Evolutionary conservation across 2,329 filamentous ascomycete species (phyloP).

Genomic region (Aspergillus vadensis): DNA sequence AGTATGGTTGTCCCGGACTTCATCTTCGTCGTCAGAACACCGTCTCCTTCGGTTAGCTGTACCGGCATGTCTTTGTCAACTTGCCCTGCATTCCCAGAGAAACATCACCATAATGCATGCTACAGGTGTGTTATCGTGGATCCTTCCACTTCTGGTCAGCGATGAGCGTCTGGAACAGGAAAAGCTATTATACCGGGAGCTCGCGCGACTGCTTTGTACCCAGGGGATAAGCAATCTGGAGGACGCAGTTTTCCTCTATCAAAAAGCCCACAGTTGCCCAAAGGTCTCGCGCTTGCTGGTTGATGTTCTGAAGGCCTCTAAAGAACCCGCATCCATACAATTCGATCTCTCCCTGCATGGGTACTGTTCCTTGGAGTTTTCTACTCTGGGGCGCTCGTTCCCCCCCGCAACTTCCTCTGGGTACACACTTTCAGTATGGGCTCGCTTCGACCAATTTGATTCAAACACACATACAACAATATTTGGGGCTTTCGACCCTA

Average conservation of each 20-base stretch:
- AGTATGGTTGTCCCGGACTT: constrained; percentile 62
- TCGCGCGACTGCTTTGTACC: constrained; percentile 69
- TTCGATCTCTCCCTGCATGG: constrained; percentile 90
- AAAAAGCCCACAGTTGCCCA: constrained; percentile 55
- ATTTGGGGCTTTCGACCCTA: constrained; percentile 90
- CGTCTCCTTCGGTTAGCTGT: constrained; percentile 56
- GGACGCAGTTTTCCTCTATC: constrained; percentile 76
- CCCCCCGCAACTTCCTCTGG: constrained; percentile 77
- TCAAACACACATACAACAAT: constrained; percentile 84
- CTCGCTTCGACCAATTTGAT: constrained; percentile 86
- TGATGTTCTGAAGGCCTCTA: constrained; percentile 71
- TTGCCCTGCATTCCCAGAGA: constrained; percentile 64
- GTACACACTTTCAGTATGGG: constrained; percentile 89
- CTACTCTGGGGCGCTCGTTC: constrained; percentile 81
- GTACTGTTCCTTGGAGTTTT: constrained; percentile 85
- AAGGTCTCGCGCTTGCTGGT: constrained; percentile 69
- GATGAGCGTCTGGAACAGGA: constrained; percentile 59
- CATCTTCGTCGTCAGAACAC: constrained; percentile 48
- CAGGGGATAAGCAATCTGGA: constrained; percentile 79
- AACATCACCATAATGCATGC: constrained; percentile 73
- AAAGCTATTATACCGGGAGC: constrained; percentile 60
- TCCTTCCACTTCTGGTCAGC: constrained; percentile 65
- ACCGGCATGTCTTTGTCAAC: constrained; percentile 62
- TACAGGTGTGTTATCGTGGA: constrained; percentile 68
- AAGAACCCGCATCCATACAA: constrained; percentile 81